phyloP scores from a whole-genome alignment of 345 rosid species.

The Salix arbutifolia region DNA sequence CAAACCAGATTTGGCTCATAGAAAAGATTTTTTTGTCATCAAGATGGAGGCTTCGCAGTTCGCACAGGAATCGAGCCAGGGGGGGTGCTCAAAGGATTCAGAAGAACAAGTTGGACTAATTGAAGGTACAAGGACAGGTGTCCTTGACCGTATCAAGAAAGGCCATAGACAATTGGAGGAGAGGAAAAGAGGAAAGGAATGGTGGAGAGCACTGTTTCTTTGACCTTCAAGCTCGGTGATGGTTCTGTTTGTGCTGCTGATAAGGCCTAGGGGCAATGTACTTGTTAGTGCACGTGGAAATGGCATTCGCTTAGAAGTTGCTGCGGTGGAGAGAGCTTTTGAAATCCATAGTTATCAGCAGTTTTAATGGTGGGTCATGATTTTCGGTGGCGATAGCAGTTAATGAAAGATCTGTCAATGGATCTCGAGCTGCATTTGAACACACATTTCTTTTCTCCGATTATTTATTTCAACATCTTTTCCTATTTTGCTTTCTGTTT shows the following conservation, averaged over 20 bases:
- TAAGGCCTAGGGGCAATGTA: slow-evolving; percentile 1
- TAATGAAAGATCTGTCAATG: not conserved
- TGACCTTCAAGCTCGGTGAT: not conserved
- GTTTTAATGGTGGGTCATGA: not conserved
- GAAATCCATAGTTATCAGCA: not conserved
- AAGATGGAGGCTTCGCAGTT: not conserved
- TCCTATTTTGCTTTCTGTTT: not conserved
- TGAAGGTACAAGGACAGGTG: slow-evolving; percentile 13
- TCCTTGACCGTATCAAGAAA: slow-evolving; percentile 11
- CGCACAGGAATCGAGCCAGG: not conserved
- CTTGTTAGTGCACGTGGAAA: not conserved
- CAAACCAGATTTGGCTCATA: not conserved
- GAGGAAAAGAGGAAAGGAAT: slow-evolving; percentile 3
- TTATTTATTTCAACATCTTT: not conserved
- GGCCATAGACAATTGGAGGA: slow-evolving; percentile 6
- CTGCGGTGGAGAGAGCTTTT: not conserved
- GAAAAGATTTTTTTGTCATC: not conserved
- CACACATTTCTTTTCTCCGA: not conserved
- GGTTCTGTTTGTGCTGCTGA: not conserved
- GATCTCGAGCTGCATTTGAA: not conserved
- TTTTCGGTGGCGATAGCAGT: not conserved
- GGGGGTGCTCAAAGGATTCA: not conserved
- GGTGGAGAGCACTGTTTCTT: slow-evolving; percentile 3
- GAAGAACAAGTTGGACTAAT: not conserved
- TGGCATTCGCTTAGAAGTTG: not conserved